Percentiles rank a stretch among this genome's conserved stretches.
Conservation (phyloP, 345 rosid genomes). For the Salix suchowensis region DNA sequence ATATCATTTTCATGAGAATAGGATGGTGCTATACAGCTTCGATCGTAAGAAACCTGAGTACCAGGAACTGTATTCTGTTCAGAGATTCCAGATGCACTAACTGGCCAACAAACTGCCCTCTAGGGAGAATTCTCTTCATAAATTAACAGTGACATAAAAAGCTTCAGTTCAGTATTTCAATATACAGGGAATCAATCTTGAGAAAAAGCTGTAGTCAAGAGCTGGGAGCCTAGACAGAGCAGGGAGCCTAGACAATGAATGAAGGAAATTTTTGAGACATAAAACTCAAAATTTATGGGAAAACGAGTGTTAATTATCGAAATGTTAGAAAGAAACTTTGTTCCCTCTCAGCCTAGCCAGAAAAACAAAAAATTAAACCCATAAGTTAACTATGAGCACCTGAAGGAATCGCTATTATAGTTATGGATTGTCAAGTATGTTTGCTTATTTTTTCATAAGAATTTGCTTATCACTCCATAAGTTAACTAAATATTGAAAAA, state of each 20-base stretch:
- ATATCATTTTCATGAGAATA: slow-evolving; percentile 10
- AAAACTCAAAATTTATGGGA: neutral
- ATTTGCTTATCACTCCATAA: too few relatives aligned
- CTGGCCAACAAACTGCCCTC: neutral
- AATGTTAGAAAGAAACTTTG: neutral
- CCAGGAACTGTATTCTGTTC: too few relatives aligned
- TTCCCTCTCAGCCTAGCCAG: neutral
- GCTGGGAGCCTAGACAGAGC: neutral
- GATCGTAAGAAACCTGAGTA: too few relatives aligned
- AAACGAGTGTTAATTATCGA: neutral
- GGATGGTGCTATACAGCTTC: too few relatives aligned
- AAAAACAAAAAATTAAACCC: too few relatives aligned
- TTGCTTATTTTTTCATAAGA: too few relatives aligned
- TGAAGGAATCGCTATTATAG: too few relatives aligned
- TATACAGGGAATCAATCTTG: neutral
- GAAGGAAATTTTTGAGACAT: neutral
- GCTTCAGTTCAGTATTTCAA: too few relatives aligned
- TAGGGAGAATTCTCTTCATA: neutral
- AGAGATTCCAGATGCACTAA: too few relatives aligned
- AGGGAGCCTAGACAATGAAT: neutral
- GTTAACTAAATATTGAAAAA: too few relatives aligned
- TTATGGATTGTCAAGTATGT: too few relatives aligned
- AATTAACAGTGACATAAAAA: neutral
- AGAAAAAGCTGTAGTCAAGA: neutral
- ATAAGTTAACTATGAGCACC: too few relatives aligned